Percentiles rank a stretch among this genome's conserved stretches.
These are phyloP conservation scores for Psidium guajava DNA, from an alignment of 345 rosid species.

Conservation along the genomic window DNA sequence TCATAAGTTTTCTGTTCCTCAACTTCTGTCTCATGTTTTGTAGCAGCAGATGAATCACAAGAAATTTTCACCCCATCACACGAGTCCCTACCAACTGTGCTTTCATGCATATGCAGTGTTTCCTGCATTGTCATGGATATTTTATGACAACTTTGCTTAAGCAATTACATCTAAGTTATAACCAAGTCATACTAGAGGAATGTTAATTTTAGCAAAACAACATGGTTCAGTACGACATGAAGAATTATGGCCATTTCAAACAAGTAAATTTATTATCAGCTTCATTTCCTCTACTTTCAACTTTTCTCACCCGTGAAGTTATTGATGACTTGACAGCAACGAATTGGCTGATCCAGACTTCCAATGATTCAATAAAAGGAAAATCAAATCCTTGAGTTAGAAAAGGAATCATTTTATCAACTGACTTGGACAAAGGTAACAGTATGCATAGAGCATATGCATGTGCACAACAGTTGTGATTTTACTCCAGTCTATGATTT, in stretches of 20 bases:
- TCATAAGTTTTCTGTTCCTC: conserved; percentile 4
- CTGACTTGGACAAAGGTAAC: not conserved
- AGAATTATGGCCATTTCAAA: not conserved
- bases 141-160: not conserved
- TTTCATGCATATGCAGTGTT: conserved; percentile 34
- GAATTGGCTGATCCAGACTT: not conserved
- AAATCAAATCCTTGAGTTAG: not conserved
- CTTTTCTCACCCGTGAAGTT: not conserved
- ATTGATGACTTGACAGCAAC: not conserved
- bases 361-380: not conserved
- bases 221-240: not conserved
- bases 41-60: conserved; percentile 10
- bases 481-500: not conserved
- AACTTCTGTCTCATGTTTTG: not conserved
- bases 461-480: not conserved
- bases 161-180: not conserved
- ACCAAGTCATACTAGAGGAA: not conserved
- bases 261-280: not conserved
- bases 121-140: conserved; percentile 20
- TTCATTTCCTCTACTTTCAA: not conserved
- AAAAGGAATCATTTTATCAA: not conserved
- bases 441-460: not conserved
- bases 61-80: conserved; percentile 9
- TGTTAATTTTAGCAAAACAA: not conserved
- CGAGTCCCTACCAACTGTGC: not conserved